Evolutionary conservation across 2,329 filamentous ascomycete genomes (phyloP).

Genomic region (Paraphaeosphaeria minitans): DNA sequence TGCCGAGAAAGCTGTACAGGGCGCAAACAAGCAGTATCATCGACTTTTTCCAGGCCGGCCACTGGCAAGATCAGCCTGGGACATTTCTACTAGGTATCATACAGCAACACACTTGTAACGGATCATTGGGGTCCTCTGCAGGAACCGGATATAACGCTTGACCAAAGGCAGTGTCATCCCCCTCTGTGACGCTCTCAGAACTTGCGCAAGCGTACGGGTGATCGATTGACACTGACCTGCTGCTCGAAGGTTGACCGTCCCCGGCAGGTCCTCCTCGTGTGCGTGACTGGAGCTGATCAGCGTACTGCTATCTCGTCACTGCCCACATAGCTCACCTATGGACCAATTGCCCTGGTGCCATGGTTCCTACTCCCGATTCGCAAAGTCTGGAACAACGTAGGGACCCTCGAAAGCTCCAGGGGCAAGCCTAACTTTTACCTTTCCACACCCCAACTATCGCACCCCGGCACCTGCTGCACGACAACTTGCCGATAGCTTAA

Average conservation of each 20-base stretch:
- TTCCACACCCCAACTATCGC: not conserved
- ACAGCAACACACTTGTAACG: conserved; percentile 50
- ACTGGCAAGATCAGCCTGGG: conserved; percentile 29
- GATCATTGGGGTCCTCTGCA: conserved; percentile 66
- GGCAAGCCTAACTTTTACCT: conserved; percentile 8
- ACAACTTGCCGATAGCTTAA: conserved; percentile 5
- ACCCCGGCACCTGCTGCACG: conserved; percentile 8
- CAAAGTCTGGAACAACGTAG: not conserved
- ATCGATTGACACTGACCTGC: conserved; percentile 16
- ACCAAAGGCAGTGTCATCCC: conserved; percentile 64
- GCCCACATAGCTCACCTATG: conserved; percentile 13
- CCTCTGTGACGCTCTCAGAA: conserved; percentile 48
- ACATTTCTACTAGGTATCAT: not conserved
- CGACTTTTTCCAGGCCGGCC: conserved; percentile 61
- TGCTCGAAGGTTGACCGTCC: conserved; percentile 60
- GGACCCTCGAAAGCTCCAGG: not conserved
- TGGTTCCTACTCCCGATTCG: not conserved
- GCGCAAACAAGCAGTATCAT: conserved; percentile 61
- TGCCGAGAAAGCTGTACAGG: conserved; percentile 64
- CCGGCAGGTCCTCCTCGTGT: conserved; percentile 61
- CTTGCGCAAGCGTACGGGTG: not conserved
- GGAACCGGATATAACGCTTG: conserved; percentile 67
- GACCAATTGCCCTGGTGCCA: conserved; percentile 19
- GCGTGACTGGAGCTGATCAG: conserved; percentile 53
- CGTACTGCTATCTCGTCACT: not conserved